phyloP scores from a whole-genome alignment of 495 filamentous ascomycete genomes.

The Penicilliopsis zonata region DNA sequence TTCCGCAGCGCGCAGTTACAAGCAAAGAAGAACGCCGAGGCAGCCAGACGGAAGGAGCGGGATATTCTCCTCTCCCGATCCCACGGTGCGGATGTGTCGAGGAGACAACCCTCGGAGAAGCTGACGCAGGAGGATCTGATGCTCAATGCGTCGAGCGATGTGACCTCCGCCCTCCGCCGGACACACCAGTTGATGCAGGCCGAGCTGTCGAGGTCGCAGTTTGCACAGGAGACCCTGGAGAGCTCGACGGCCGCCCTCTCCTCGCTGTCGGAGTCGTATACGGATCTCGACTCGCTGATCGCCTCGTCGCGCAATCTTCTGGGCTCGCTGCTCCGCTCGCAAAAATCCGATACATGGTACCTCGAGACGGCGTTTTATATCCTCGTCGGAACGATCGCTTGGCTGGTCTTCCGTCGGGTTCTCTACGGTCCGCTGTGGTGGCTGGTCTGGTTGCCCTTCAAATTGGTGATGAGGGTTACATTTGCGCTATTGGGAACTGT shows the following conservation, averaged over 20 bases:
- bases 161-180: conserved; percentile 71
- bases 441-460: conserved; percentile 71
- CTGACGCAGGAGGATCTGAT: conserved; percentile 56
- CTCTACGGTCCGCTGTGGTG: conserved; percentile 87
- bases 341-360: conserved; percentile 97
- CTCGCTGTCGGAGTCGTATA: conserved; percentile 69
- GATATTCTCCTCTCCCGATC: conserved; percentile 56
- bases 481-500: conserved; percentile 30
- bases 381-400: conserved; percentile 60
- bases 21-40: conserved; percentile 65
- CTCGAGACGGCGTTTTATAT: conserved; percentile 78
- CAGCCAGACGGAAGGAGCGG: conserved; percentile 62
- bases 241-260: conserved; percentile 69
- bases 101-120: conserved; percentile 27
- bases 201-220: conserved; percentile 72
- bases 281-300: conserved; percentile 62
- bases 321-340: conserved; percentile 64
- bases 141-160: conserved; percentile 62
- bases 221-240: conserved; percentile 75
- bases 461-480: conserved; percentile 39
- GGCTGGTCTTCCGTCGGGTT: conserved; percentile 74
- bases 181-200: conserved; percentile 75
- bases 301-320: conserved; percentile 61
- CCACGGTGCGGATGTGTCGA: conserved; percentile 20
- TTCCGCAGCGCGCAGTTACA: conserved; percentile 79